These are phyloP conservation scores for Boletus sp. DNA, from an alignment of 768 basidiomycete species.

Conservation along the genomic window DNA sequence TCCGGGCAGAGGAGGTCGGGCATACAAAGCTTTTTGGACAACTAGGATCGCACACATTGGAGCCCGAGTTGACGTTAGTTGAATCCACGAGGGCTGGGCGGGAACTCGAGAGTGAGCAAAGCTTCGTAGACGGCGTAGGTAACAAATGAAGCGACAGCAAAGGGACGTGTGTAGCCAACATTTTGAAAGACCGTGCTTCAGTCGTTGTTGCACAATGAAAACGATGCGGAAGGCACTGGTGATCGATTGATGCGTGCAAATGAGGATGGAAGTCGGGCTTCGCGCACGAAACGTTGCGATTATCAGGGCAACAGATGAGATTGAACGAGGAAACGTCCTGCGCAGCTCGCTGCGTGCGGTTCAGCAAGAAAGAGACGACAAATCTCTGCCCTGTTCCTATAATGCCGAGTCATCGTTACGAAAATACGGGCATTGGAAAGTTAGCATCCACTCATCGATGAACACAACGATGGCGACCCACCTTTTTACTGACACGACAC, in stretches of 20 bases:
- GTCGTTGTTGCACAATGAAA: constrained; percentile 11
- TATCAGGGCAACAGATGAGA: constrained; percentile 19
- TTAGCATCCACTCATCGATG: constrained; percentile 2
- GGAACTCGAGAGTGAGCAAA: not conserved
- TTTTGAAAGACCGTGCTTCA: constrained; percentile 6
- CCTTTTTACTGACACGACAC: constrained; percentile 26
- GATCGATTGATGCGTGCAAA: constrained; percentile 11
- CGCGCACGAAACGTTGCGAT: constrained; percentile 21
- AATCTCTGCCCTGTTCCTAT: constrained; percentile 2
- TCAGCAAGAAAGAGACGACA: constrained; percentile 5
- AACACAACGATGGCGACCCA: constrained; percentile 9
- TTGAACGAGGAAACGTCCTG: constrained; percentile 29
- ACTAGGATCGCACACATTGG: constrained; percentile 1
- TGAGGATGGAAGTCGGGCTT: constrained; percentile 5
- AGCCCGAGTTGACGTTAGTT: constrained; percentile 21
- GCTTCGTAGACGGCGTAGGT: not conserved
- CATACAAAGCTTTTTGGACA: constrained; percentile 12
- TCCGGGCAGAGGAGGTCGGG: constrained; percentile 20
- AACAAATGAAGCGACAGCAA: constrained; percentile 1
- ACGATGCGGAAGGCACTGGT: constrained; percentile 1
- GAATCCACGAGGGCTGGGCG: constrained; percentile 26
- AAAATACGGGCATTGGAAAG: not conserved
- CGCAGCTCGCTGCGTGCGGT: constrained; percentile 24
- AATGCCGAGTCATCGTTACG: not conserved
- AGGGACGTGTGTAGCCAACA: constrained; percentile 18